Percentiles rank a stretch among this genome's conserved stretches.
Evolutionary conservation across 2,329 filamentous ascomycete genomes (phyloP).

Genomic region (Penicillium crustosum): DNA sequence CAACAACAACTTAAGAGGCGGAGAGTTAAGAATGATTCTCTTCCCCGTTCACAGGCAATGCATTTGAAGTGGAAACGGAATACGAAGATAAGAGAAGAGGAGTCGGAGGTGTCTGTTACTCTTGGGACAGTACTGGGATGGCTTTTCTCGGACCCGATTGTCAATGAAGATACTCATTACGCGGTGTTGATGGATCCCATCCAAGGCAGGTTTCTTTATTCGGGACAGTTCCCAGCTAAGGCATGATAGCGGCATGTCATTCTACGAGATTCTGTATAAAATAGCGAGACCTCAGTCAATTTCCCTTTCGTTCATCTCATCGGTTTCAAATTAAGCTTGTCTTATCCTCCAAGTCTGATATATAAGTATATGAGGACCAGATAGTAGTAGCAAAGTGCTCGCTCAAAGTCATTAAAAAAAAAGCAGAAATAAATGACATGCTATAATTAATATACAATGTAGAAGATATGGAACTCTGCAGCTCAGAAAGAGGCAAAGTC

Average conservation of each 20-base stretch:
- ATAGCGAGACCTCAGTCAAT: background rate
- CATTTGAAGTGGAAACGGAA: constrained; percentile 11
- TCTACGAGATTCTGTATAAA: background rate
- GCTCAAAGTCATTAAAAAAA: constrained; percentile 1
- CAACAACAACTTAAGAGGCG: background rate
- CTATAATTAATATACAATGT: background rate
- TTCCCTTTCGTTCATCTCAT: background rate
- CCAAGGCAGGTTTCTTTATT: constrained; percentile 50
- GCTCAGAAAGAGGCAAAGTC: background rate
- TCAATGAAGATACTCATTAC: constrained; percentile 61
- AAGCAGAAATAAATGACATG: background rate
- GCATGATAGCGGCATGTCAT: background rate
- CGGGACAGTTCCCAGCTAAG: constrained; percentile 28
- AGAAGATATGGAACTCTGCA: constrained; percentile 3
- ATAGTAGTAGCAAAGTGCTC: background rate
- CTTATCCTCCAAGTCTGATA: background rate
- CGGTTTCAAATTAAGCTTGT: background rate
- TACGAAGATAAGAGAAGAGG: constrained; percentile 1
- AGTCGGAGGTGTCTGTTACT: constrained; percentile 27
- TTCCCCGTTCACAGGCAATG: constrained; percentile 12
- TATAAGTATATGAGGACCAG: constrained; percentile 12
- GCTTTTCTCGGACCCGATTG: constrained; percentile 54
- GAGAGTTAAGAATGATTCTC: background rate
- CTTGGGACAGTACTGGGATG: constrained; percentile 46
- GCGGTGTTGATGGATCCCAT: constrained; percentile 58